A percentile compares a stretch with the other conserved stretches of the same genome.
Evolutionary conservation across 192 early-diverging fungal species (phyloP).

Genomic region (Gamsiella multidivaricata): DNA sequence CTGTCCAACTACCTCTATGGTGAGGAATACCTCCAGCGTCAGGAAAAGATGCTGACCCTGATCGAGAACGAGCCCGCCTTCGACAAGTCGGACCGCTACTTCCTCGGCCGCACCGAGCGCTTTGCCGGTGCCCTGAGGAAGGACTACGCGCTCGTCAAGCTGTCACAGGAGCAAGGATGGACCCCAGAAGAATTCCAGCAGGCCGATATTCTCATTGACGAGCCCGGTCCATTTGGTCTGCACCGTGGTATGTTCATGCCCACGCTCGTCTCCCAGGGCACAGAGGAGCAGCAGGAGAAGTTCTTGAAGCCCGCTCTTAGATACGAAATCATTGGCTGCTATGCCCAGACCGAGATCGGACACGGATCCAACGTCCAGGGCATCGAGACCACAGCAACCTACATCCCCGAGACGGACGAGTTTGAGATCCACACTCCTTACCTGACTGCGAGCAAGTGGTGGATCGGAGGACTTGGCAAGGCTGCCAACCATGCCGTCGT

Average conservation of each 20-base stretch:
- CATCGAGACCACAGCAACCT: conserved; percentile 89
- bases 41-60: conserved; percentile 67
- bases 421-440: conserved; percentile 87
- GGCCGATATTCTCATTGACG: conserved; percentile 66
- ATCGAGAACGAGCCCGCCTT: conserved; percentile 79
- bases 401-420: conserved; percentile 83
- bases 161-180: conserved; percentile 71
- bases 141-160: conserved; percentile 70
- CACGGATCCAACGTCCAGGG: conserved; percentile 91
- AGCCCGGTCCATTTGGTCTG: conserved; percentile 76
- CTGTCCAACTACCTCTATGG: conserved; percentile 78
- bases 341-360: conserved; percentile 86
- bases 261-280: conserved; percentile 77
- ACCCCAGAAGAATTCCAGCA: conserved; percentile 60
- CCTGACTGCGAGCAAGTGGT: conserved; percentile 87
- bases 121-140: conserved; percentile 70
- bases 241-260: conserved; percentile 89
- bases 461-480: conserved; percentile 86
- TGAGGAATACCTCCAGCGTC: conserved; percentile 66
- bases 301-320: conserved; percentile 78
- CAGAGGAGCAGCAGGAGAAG: conserved; percentile 80
- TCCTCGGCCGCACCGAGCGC: conserved; percentile 75
- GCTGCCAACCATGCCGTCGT: conserved; percentile 87
- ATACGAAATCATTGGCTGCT: conserved; percentile 87
- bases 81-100: conserved; percentile 76